These are phyloP conservation scores for Termitomyces sp. DNA, from an alignment of 768 basidiomycete species.

Conservation along the genomic window DNA sequence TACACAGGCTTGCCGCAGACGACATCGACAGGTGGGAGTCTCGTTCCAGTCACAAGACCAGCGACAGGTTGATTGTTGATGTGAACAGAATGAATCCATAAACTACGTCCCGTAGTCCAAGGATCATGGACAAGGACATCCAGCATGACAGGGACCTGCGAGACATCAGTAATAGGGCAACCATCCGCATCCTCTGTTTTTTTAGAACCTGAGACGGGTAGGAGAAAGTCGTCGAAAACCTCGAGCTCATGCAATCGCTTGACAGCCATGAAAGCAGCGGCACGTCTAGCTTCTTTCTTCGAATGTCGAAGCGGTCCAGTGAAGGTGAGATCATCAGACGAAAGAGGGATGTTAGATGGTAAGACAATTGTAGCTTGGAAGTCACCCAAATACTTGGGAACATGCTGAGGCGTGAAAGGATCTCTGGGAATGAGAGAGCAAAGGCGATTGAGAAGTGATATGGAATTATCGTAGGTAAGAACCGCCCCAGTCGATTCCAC, in stretches of 20 bases:
- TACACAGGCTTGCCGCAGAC: slow-evolving; percentile 31
- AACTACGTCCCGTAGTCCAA: slow-evolving; percentile 51
- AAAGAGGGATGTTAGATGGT: slow-evolving; percentile 63
- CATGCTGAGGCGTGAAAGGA: slow-evolving; percentile 54
- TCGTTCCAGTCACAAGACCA: slow-evolving; percentile 66
- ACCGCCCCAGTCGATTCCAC: slow-evolving; percentile 72
- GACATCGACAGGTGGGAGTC: slow-evolving; percentile 45
- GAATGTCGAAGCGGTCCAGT: slow-evolving; percentile 57
- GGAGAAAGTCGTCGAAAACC: slow-evolving; percentile 78
- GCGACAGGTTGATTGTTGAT: slow-evolving; percentile 47
- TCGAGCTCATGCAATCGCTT: slow-evolving; percentile 63
- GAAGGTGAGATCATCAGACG: slow-evolving; percentile 48
- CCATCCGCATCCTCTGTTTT: slow-evolving; percentile 55
- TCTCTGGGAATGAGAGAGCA: slow-evolving; percentile 77
- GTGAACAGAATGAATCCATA: slow-evolving; percentile 63
- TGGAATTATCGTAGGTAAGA: slow-evolving; percentile 74
- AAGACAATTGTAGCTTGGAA: slow-evolving; percentile 58
- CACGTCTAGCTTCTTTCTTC: slow-evolving; percentile 81
- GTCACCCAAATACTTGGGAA: slow-evolving; percentile 60
- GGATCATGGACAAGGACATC: slow-evolving; percentile 61
- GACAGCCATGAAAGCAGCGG: slow-evolving; percentile 78
- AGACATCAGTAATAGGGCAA: slow-evolving; percentile 35
- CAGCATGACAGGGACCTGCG: slow-evolving; percentile 49
- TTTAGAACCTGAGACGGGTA: slow-evolving; percentile 58
- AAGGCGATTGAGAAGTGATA: slow-evolving; percentile 68